Evolutionary conservation across 2,329 filamentous ascomycete species (phyloP).

Genomic region (Aspergillus pseudotamarii): DNA sequence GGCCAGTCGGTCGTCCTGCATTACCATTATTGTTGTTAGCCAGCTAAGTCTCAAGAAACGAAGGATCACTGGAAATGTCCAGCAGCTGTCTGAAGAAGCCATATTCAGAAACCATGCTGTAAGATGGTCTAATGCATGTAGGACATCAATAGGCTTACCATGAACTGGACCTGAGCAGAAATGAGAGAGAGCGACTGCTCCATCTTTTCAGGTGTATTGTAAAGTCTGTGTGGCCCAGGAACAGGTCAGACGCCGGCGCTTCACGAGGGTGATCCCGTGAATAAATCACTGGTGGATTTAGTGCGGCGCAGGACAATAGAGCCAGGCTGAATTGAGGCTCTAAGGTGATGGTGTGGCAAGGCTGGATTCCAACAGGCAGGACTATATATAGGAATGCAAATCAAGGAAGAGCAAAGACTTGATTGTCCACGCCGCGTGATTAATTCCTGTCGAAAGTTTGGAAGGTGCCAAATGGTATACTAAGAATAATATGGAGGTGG

Average conservation of each 20-base stretch:
- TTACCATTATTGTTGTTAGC: conserved; percentile 21
- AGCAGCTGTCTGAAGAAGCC: neutral
- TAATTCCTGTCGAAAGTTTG: neutral
- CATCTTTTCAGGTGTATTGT: conserved; percentile 19
- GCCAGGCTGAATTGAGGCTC: neutral
- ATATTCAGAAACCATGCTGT: neutral
- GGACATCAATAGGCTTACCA: conserved; percentile 24
- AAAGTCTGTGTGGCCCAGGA: neutral
- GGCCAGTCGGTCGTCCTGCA: conserved; percentile 79
- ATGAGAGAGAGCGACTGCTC: conserved; percentile 33
- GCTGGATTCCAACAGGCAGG: neutral
- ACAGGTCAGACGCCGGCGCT: neutral
- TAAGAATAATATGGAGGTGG: neutral
- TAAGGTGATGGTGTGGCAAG: neutral
- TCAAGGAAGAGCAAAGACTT: no score
- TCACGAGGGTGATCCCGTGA: neutral
- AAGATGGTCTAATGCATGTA: no score
- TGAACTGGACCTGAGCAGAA: conserved; percentile 37
- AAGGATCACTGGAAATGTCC: neutral
- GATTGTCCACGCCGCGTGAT: neutral
- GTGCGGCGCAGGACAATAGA: neutral
- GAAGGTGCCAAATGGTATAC: neutral
- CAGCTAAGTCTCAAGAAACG: conserved; percentile 13
- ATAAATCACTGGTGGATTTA: neutral
- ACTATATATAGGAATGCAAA: neutral